phyloP scores from a whole-genome alignment of 2,329 filamentous ascomycete genomes.

The Hypoxylon sp. region DNA sequence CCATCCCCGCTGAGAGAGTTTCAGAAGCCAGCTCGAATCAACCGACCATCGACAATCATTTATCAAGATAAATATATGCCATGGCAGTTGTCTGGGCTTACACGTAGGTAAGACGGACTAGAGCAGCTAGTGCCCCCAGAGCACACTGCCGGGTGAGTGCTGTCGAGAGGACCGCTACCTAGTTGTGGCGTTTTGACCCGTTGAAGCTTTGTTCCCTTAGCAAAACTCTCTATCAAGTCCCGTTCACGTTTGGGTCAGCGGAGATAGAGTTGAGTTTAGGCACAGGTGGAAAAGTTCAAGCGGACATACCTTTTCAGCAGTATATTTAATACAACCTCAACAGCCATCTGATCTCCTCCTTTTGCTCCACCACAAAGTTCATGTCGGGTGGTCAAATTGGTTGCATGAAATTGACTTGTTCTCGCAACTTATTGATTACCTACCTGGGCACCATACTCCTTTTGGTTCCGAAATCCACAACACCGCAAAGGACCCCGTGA shows the following conservation, averaged over 20 bases:
- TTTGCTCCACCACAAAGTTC: neutral
- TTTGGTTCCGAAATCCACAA: neutral
- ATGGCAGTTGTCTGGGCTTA: neutral
- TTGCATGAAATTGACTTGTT: neutral
- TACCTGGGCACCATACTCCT: neutral
- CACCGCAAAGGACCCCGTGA: neutral
- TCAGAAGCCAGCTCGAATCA: neutral
- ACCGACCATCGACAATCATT: neutral
- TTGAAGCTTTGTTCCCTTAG: constrained; percentile 1
- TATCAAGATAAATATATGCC: neutral
- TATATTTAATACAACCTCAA: neutral
- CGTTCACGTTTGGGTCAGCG: neutral
- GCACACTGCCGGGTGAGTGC: neutral
- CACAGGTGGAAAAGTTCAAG: neutral
- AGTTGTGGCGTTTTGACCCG: neutral
- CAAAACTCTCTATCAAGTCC: constrained; percentile 7
- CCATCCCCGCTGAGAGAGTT: neutral
- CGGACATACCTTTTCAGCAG: neutral
- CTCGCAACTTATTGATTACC: neutral
- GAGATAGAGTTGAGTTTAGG: constrained; percentile 6
- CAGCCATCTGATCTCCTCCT: neutral
- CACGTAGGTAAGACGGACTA: neutral
- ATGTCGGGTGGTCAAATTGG: neutral
- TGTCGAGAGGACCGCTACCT: neutral
- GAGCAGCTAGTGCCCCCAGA: neutral